Base-by-base conservation (phyloP, 1,284 basidiomycete species). In the Sporisorium reilianum region DNA sequence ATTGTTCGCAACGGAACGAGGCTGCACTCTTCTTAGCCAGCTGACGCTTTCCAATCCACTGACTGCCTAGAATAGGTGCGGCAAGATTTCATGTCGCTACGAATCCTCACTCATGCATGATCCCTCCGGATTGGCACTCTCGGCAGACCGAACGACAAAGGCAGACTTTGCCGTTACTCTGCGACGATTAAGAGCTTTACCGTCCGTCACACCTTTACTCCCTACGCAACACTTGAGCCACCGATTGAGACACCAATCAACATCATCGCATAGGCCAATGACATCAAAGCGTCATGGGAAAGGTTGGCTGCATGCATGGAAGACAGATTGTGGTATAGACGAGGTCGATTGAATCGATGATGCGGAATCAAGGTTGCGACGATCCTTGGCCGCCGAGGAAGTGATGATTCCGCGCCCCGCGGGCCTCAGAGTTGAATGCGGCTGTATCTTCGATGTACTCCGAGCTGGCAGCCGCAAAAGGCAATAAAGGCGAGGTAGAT, bases 401-500 rank as follows among this genome's bases (percentile, higher is more conserved):
- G 14, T 30, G 45, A 26, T 8, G 7, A 20, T n/a, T 10, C 26
- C 25, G 38, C 28, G 44, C 25, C n/a, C 14, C 18, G 38, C 12
- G 9, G 20, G 25, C 14, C 18, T 42, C 55, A 79, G 10, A 84
- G 55, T 28, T 77, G 74, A 32, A 84, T 83, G 48, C 82, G 73
- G 41, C 72, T 76, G 60, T 84, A 84, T 45, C 82, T 69, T 55
- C 69, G 48, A 52, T 82, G 69, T 8, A 79, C 81, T 5, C 75
- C 78, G 22, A 84, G 55, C 81, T 89, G 88, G 57, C 87, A 85
- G 20, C 86, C 86, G 71, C 88, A 89, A 78, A 88, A 88, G 5
- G 81, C 85, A 23, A 88, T 80, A 72, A 88, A 87, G 2, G 70
- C 85, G 18, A 85, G 85, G 62, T 88, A 89, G 48, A 88, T 83